phyloP scores from a whole-genome alignment of 108 stramenopile species.

The Schizochytrium sp. region DNA sequence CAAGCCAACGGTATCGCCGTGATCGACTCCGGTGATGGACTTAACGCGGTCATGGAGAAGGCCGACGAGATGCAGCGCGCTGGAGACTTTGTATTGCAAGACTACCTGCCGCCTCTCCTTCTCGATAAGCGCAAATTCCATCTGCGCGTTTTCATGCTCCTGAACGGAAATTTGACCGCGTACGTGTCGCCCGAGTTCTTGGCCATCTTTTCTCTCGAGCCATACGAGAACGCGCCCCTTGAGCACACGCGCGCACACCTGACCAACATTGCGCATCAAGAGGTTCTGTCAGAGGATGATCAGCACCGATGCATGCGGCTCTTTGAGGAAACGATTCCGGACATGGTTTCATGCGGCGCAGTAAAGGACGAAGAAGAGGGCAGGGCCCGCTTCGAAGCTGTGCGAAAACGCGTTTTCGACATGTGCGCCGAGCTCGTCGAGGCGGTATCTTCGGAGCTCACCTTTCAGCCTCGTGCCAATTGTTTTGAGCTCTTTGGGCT shows the following conservation, averaged over 20 bases:
- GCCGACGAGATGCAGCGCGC: constrained; percentile 16
- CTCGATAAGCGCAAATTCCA: background rate
- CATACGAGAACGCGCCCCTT: background rate
- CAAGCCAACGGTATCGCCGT: background rate
- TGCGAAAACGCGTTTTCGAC: background rate
- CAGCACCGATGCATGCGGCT: constrained; percentile 11
- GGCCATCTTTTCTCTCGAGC: background rate
- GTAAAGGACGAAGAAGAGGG: background rate
- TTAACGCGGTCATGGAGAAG: background rate
- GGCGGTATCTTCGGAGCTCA: background rate
- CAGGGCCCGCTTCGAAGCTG: background rate
- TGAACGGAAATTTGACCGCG: background rate
- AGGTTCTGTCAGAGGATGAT: background rate
- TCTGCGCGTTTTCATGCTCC: background rate
- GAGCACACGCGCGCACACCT: constrained; percentile 3
- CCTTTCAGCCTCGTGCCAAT: background rate
- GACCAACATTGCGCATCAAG: constrained; percentile 15
- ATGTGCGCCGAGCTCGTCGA: background rate
- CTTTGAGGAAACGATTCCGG: background rate
- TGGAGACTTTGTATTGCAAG: background rate
- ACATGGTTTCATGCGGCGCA: background rate
- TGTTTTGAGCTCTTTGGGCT: constrained; percentile 14
- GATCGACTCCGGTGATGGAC: background rate
- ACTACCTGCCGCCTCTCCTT: background rate
- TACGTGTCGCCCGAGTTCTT: background rate